Conservation (phyloP, 2,329 filamentous ascomycete species). For the Aphanoascus verrucosus region DNA sequence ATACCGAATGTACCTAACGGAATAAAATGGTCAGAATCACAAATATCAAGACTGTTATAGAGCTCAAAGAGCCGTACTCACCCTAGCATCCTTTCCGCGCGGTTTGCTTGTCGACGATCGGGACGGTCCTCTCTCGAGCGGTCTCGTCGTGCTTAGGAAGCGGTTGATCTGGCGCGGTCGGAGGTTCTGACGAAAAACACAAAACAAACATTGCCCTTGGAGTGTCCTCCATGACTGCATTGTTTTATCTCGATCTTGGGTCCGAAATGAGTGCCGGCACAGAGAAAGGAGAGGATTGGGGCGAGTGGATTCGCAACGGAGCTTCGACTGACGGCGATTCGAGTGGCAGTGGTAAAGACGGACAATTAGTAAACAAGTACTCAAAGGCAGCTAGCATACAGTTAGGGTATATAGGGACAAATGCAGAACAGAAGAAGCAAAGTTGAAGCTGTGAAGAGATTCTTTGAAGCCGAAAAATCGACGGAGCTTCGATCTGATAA, state of each 20-base stretch:
- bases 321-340: neutral
- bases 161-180: slow-evolving; percentile 20
- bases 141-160: slow-evolving; percentile 25
- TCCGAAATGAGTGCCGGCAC: neutral
- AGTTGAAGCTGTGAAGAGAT: neutral
- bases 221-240: slow-evolving; percentile 34
- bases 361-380: too few species aligned
- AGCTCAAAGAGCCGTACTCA: too few species aligned
- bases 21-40: neutral
- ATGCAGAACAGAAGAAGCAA: neutral
- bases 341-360: too few species aligned
- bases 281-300: neutral
- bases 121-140: slow-evolving; percentile 19
- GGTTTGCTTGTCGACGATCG: slow-evolving; percentile 14
- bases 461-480: neutral
- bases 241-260: slow-evolving; percentile 15
- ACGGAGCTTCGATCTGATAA: neutral
- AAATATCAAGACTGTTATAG: neutral
- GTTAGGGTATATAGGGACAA: neutral
- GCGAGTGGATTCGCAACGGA: neutral
- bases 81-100: neutral
- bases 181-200: slow-evolving; percentile 26
- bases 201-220: slow-evolving; percentile 34
- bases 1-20: neutral
- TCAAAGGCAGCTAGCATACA: too few species aligned